phyloP scores from a whole-genome alignment of 768 basidiomycete genomes.

The Tylopilus intermedius region DNA sequence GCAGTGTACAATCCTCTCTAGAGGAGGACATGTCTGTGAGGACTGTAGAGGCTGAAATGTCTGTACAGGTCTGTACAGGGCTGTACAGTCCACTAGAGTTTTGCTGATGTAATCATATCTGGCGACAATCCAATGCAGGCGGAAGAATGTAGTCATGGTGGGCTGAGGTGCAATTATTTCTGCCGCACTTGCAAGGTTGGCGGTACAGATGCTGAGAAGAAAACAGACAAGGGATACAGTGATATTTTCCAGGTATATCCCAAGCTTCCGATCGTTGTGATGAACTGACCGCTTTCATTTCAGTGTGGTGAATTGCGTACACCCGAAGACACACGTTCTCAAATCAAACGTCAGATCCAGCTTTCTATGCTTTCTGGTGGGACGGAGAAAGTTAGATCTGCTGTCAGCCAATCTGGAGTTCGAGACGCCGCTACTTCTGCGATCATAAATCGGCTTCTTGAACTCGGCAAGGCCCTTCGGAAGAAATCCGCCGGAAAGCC shows the following conservation, averaged over 20 bases:
- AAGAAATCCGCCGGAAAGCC: no score
- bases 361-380: constrained; percentile 4
- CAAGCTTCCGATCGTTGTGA: no score
- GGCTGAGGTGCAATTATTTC: constrained; percentile 29
- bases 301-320: constrained; percentile 6
- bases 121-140: constrained; percentile 36
- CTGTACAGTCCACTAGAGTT: no score
- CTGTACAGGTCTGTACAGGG: no score
- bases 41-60: no score
- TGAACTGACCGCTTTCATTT: not conserved
- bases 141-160: constrained; percentile 9
- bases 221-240: constrained; percentile 23
- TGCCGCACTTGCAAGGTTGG: constrained; percentile 33
- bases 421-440: no score
- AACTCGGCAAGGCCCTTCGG: no score
- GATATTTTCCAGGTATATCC: constrained; percentile 12
- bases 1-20: no score
- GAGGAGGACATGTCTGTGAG: no score
- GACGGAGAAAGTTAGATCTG: not conserved
- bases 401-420: no score
- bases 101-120: constrained; percentile 10
- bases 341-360: constrained; percentile 10
- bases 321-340: not conserved
- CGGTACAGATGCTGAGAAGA: constrained; percentile 19
- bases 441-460: no score